A percentile compares a stretch with the other conserved stretches of the same genome.
phyloP scores from a whole-genome alignment of 202 grass and related monocot species.

The Panicum hallii region DNA sequence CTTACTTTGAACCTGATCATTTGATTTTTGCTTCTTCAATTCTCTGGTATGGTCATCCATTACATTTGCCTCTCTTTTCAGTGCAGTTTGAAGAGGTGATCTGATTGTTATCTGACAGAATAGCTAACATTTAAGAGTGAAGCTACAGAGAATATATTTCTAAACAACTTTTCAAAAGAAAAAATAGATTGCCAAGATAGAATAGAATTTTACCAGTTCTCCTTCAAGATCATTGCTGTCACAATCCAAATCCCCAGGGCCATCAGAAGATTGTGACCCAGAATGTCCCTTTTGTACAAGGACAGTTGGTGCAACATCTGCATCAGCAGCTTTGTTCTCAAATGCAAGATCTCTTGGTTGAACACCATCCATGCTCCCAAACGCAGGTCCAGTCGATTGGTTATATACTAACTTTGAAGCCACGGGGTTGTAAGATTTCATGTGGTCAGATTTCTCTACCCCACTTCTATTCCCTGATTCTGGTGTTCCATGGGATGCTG shows the following conservation, averaged over 20 bases:
- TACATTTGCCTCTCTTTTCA: slow-evolving; percentile 49
- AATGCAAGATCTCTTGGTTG: slow-evolving; percentile 31
- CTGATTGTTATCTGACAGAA: slow-evolving; percentile 60
- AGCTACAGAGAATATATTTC: neutral
- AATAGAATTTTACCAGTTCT: slow-evolving; percentile 62
- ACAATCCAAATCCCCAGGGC: slow-evolving; percentile 59
- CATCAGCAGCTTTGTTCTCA: slow-evolving; percentile 50
- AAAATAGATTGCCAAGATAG: neutral
- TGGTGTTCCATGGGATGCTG: slow-evolving; percentile 54
- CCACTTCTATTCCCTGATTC: slow-evolving; percentile 53
- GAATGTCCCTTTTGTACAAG: slow-evolving; percentile 58
- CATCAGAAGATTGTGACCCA: slow-evolving; percentile 67
- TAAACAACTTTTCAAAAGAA: slow-evolving; percentile 5
- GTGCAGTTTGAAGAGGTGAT: slow-evolving; percentile 48
- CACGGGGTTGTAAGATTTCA: slow-evolving; percentile 46
- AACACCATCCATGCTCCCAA: slow-evolving; percentile 23
- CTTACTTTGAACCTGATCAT: slow-evolving; percentile 50
- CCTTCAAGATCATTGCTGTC: slow-evolving; percentile 77
- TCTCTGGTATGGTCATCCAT: slow-evolving; percentile 51
- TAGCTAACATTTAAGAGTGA: neutral
- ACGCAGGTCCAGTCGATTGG: slow-evolving; percentile 42
- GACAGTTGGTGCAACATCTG: slow-evolving; percentile 16
- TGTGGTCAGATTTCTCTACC: slow-evolving; percentile 53
- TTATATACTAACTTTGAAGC: slow-evolving; percentile 45
- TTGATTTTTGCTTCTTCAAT: slow-evolving; percentile 70